Evolutionary conservation across 495 filamentous ascomycete species (phyloP), one percentile per base, ranked within the genome.

Genomic region (Trichocladium antarcticum): DNA sequence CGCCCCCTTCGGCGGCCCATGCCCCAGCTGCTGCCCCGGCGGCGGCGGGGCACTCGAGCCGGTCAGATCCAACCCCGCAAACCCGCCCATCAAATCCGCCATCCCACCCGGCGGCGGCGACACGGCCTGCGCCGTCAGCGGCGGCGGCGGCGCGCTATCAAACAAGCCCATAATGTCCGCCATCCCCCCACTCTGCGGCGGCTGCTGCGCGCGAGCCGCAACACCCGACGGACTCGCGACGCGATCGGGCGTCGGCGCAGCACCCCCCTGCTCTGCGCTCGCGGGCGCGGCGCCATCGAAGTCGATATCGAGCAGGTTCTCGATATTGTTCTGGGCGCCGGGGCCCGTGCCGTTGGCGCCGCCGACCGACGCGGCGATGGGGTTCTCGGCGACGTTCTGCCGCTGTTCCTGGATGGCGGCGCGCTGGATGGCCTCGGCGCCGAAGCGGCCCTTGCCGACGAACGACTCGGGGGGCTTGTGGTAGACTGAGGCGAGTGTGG

Each of bases 401-500:
- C 84, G 76, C 74, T 94, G 87, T 71, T 93, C 89, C 75, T 95
- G 90, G 56, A 98, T 97, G 50, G 92, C 92, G 35, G 90, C 88
- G 56, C 83, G 82, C 67, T 97, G 92, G 57, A 97, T 87, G 44
- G 87, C 89, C 60, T 95, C 90, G 35, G 90, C 89, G 43, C 89
- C 89, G 56, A 86, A 95, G 22, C 90, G 81, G 49, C 92, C 92
- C 61, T 94, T 86, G 56, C 92, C 93, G 47, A 97, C 82, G 70
- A 98, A 97, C 5, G 88, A 88, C 70, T 92, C 87, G 32, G 92
- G 87, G 14, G 89, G 89, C 69, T 95, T 97, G 75, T 97, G 92
- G 68, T 98, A 98, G n/a, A 98, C 92, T 11, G 90, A 96, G 1
- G 92, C 88, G 17, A 98, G 79, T 11, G 93, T 95, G n/a, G 89